Conservation (phyloP, 805 yeast species). For the Candida nemodendra region DNA sequence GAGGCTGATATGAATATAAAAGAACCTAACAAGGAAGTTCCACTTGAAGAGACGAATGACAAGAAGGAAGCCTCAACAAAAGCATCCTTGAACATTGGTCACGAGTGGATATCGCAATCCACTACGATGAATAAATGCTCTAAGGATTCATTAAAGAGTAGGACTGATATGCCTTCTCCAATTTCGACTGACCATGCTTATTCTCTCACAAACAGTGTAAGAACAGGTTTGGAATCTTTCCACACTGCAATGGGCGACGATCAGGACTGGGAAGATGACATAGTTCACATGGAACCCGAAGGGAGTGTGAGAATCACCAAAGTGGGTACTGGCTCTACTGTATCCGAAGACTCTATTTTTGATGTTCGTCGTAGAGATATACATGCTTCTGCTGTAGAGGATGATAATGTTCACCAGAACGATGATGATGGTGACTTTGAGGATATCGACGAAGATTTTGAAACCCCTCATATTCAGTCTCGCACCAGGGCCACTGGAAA, state of each 20-base stretch:
- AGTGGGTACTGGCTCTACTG: constrained; percentile 13
- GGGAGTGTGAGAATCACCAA: constrained; percentile 3
- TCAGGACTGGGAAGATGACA: constrained; percentile 4
- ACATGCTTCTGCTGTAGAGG: not conserved
- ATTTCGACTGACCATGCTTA: constrained; percentile 8
- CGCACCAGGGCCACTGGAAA: constrained; percentile 5
- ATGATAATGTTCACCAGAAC: not conserved
- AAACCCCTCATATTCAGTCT: not conserved
- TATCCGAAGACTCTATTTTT: constrained; percentile 18
- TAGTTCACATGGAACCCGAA: constrained; percentile 1
- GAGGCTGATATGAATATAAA: constrained; percentile 19
- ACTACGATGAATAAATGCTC: not conserved
- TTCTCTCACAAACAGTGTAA: constrained; percentile 16
- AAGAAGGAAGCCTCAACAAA: not conserved
- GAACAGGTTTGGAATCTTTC: constrained; percentile 25
- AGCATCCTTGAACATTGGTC: not conserved
- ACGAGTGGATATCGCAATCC: not conserved
- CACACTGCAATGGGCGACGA: constrained; percentile 22
- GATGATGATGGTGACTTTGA: constrained; percentile 18
- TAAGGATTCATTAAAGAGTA: not conserved
- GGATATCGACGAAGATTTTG: constrained; percentile 17
- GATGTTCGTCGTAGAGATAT: constrained; percentile 7
- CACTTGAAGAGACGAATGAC: constrained; percentile 1
- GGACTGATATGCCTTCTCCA: constrained; percentile 4
- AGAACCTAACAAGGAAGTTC: not conserved